Evolutionary conservation across 257 asterid species (phyloP).

Genomic region (Lithospermum erythrorhizon): DNA sequence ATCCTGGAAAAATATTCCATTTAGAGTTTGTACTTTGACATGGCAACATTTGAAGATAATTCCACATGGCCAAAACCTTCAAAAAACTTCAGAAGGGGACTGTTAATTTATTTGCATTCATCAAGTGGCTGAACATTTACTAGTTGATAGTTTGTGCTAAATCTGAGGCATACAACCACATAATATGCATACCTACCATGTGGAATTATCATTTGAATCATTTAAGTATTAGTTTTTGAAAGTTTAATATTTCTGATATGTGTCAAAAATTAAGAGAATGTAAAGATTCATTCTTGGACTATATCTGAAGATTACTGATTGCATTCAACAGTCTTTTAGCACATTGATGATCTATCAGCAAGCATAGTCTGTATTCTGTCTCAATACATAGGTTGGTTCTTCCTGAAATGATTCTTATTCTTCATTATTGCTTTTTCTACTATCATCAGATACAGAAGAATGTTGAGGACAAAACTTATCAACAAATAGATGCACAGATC

Average conservation of each 20-base stretch:
- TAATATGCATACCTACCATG: not conserved
- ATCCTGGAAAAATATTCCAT: too few relatives aligned
- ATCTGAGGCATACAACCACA: too few relatives aligned
- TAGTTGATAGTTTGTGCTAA: too few relatives aligned
- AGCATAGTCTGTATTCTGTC: not conserved
- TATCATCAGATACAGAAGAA: slow-evolving; percentile 32
- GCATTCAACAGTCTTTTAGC: not conserved
- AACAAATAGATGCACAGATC: slow-evolving; percentile 47
- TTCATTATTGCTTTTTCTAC: not conserved
- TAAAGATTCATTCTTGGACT: not conserved
- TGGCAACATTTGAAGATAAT: not conserved
- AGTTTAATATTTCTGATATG: not conserved
- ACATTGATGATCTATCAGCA: not conserved
- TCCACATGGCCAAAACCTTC: not conserved
- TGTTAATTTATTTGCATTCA: not conserved
- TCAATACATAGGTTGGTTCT: too few relatives aligned
- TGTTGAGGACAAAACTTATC: slow-evolving; percentile 33
- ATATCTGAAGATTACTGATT: not conserved
- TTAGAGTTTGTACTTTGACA: not conserved
- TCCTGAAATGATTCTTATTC: slow-evolving; percentile 6
- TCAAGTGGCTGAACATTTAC: too few relatives aligned
- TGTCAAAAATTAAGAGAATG: not conserved
- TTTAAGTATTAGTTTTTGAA: too few relatives aligned
- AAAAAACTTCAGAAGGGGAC: not conserved
- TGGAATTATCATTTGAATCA: too few relatives aligned